These are phyloP conservation scores for Hygrophila difformis DNA, from an alignment of 257 asterid genomes.

Conservation along the genomic window DNA sequence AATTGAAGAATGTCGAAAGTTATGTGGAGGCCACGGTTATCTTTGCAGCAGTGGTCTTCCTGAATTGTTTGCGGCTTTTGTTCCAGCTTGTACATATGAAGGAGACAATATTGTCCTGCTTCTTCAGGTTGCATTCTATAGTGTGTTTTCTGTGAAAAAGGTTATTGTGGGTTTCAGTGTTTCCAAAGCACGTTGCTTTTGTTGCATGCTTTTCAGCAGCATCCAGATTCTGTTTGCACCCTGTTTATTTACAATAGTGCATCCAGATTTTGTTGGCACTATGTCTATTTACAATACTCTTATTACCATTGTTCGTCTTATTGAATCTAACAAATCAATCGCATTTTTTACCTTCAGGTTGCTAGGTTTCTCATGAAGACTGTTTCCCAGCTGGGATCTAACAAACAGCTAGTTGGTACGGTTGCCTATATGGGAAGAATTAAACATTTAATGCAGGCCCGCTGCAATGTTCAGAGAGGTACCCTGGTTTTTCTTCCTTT, in stretches of 20 bases:
- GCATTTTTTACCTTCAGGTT: slow-evolving; percentile 39
- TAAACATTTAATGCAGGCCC: slow-evolving; percentile 59
- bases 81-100: slow-evolving; percentile 98
- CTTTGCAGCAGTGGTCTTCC: slow-evolving; percentile 98
- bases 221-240: slow-evolving; percentile 4
- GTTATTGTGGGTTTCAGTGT: not conserved
- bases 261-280: too few species aligned
- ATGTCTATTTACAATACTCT: not conserved
- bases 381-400: slow-evolving; percentile 69
- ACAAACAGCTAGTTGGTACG: slow-evolving; percentile 69
- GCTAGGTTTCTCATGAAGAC: slow-evolving; percentile 97
- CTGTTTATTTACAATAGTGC: not conserved
- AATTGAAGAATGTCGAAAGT: slow-evolving; percentile 89
- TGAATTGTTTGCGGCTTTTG: slow-evolving; percentile 92
- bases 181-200: not conserved
- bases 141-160: not conserved
- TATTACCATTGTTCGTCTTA: not conserved
- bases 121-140: slow-evolving; percentile 48
- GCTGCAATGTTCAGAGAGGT: slow-evolving; percentile 65
- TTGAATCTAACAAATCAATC: slow-evolving; percentile 10
- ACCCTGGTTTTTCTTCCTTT: not conserved
- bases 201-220: slow-evolving; percentile 3
- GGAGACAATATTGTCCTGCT: slow-evolving; percentile 85
- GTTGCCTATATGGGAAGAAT: slow-evolving; percentile 66
- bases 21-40: slow-evolving; percentile 99